Evolutionary conservation across 1,284 basidiomycete species (phyloP).

Genomic region (Cryptococcus hybrid): DNA sequence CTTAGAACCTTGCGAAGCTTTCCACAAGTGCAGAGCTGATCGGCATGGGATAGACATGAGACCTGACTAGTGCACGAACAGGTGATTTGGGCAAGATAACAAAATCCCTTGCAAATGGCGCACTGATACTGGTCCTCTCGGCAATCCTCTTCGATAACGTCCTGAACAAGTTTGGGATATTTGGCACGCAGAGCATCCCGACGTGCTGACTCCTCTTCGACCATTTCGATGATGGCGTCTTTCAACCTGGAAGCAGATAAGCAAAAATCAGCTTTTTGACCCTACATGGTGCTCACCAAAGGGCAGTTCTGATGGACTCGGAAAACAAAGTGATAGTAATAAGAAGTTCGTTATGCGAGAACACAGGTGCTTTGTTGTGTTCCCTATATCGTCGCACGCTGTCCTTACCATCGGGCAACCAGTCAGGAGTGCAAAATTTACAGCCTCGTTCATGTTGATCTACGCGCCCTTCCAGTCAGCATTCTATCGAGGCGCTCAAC

Average conservation of each 20-base stretch:
- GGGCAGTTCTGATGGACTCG: slow-evolving; percentile 82
- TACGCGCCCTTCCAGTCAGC: slow-evolving; percentile 49
- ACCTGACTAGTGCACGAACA: slow-evolving; percentile 73
- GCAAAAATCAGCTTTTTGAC: too few relatives aligned
- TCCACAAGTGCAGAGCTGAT: slow-evolving; percentile 70
- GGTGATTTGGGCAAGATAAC: slow-evolving; percentile 89
- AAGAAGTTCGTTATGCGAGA: slow-evolving; percentile 96
- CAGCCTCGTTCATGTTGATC: slow-evolving; percentile 99
- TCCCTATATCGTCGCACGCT: slow-evolving; percentile 86
- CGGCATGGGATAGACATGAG: slow-evolving; percentile 81
- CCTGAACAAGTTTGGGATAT: slow-evolving; percentile 60
- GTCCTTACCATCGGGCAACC: slow-evolving; percentile 82
- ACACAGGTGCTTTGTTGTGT: slow-evolving; percentile 90
- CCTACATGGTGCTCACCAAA: slow-evolving; percentile 79
- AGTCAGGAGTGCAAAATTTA: slow-evolving; percentile 99
- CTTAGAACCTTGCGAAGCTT: slow-evolving; percentile 64
- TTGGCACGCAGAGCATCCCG: slow-evolving; percentile 59
- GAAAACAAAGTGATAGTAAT: slow-evolving; percentile 94
- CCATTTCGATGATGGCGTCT: slow-evolving; percentile 83
- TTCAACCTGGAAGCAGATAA: slow-evolving; percentile 64
- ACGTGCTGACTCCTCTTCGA: slow-evolving; percentile 71
- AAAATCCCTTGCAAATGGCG: slow-evolving; percentile 87
- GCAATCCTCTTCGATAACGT: slow-evolving; percentile 72
- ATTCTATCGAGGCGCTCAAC: slow-evolving; percentile 7
- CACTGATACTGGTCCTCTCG: slow-evolving; percentile 96